These are phyloP conservation scores for Myxozyma kluyveri DNA, from an alignment of 805 yeast genomes.

Conservation along the genomic window DNA sequence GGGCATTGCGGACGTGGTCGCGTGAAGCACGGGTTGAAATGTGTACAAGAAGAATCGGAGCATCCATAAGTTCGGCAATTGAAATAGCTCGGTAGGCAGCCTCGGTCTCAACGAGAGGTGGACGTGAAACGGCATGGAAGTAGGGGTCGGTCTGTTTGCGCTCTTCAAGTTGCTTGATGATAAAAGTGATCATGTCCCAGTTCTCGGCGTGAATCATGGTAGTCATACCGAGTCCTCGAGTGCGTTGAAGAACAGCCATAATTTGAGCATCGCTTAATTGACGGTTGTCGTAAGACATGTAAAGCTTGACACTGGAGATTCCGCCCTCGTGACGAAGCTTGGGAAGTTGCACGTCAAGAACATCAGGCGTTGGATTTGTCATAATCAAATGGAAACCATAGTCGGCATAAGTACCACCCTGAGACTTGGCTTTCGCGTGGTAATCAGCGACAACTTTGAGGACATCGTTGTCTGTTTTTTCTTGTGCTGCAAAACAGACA, in stretches of 20 bases:
- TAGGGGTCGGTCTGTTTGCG: constrained; percentile 44
- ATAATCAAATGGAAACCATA: constrained; percentile 50
- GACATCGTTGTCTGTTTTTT: constrained; percentile 37
- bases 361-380: constrained; percentile 37
- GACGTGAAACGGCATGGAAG: constrained; percentile 48
- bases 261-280: constrained; percentile 45
- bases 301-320: constrained; percentile 45
- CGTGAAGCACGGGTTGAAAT: constrained; percentile 48
- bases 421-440: constrained; percentile 35
- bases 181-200: constrained; percentile 46
- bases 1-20: constrained; percentile 45
- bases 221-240: constrained; percentile 46
- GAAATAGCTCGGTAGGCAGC: constrained; percentile 50
- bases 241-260: constrained; percentile 42
- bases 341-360: constrained; percentile 39
- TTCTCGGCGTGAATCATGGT: constrained; percentile 55
- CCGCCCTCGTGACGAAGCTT: constrained; percentile 40
- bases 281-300: constrained; percentile 48
- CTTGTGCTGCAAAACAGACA: constrained; percentile 49
- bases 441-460: constrained; percentile 37
- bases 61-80: constrained; percentile 45
- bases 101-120: constrained; percentile 48
- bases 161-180: constrained; percentile 43
- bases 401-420: constrained; percentile 43
- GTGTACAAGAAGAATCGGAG: constrained; percentile 49